phyloP scores from a whole-genome alignment of 176 grass and related monocot species.

The Canna indica region DNA sequence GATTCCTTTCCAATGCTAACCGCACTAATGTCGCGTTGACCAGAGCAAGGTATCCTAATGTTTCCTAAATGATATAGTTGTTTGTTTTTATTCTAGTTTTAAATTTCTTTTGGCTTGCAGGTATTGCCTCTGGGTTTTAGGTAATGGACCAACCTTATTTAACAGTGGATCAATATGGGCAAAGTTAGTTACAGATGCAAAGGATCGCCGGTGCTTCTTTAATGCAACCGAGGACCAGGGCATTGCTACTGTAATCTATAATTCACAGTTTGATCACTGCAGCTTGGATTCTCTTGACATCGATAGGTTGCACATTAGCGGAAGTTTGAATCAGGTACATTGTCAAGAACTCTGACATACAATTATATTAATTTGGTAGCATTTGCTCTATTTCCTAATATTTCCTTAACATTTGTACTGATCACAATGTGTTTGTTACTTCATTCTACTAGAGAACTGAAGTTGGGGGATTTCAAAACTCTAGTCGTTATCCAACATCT shows the following conservation, averaged over 20 bases:
- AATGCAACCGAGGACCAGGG: constrained; percentile 16
- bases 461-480: too few species aligned
- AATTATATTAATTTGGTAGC: too few species aligned
- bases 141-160: constrained; percentile 23
- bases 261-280: background rate
- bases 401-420: too few species aligned
- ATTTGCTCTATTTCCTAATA: too few species aligned
- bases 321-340: background rate
- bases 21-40: constrained; percentile 29
- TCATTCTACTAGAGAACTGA: too few species aligned
- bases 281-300: background rate
- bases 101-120: constrained; percentile 9
- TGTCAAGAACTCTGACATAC: too few species aligned
- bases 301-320: background rate
- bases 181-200: constrained; percentile 18
- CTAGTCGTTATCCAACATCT: too few species aligned
- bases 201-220: constrained; percentile 21
- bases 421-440: too few species aligned
- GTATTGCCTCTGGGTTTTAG: constrained; percentile 32
- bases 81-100: background rate
- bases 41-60: constrained; percentile 33
- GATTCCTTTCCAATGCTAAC: constrained; percentile 39
- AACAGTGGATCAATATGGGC: constrained; percentile 24
- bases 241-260: constrained; percentile 1
- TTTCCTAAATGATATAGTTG: background rate